A percentile compares a stretch with the other conserved stretches of the same genome.
Conservation (phyloP, 2,329 filamentous ascomycete species). For the Botryotinia calthae region DNA sequence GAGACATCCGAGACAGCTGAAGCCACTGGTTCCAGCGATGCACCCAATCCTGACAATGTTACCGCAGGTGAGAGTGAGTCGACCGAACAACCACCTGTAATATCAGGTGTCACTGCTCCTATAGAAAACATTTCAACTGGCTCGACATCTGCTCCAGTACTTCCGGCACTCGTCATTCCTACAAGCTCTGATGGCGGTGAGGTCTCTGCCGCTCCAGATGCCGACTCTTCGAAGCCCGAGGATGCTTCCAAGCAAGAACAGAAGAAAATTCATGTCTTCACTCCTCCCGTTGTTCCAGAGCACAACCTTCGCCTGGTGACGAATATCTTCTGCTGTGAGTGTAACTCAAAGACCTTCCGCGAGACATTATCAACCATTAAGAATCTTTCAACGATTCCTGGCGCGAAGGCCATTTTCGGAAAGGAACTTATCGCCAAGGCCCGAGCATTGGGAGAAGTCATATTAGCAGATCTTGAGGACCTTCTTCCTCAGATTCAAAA, state of each 20-base stretch:
- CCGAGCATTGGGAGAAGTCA: slow-evolving; percentile 77
- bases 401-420: slow-evolving; percentile 87
- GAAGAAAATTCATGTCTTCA: slow-evolving; percentile 52
- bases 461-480: slow-evolving; percentile 79
- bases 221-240: slow-evolving; percentile 32
- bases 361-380: slow-evolving; percentile 99
- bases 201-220: slow-evolving; percentile 8
- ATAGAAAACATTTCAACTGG: not conserved
- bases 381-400: slow-evolving; percentile 89
- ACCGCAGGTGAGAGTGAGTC: slow-evolving; percentile 10
- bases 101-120: not conserved
- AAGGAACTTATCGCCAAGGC: slow-evolving; percentile 87
- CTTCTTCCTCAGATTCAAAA: slow-evolving; percentile 82
- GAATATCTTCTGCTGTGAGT: slow-evolving; percentile 94
- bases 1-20: slow-evolving; percentile 30
- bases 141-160: not conserved
- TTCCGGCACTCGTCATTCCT: not conserved
- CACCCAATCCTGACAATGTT: slow-evolving; percentile 22
- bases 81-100: slow-evolving; percentile 7
- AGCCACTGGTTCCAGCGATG: slow-evolving; percentile 16
- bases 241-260: slow-evolving; percentile 34
- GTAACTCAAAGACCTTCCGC: slow-evolving; percentile 95
- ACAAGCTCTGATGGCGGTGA: slow-evolving; percentile 12
- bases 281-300: slow-evolving; percentile 81
- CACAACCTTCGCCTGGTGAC: slow-evolving; percentile 92